phyloP scores from a whole-genome alignment of 768 basidiomycete species.

The Suillus americanus region DNA sequence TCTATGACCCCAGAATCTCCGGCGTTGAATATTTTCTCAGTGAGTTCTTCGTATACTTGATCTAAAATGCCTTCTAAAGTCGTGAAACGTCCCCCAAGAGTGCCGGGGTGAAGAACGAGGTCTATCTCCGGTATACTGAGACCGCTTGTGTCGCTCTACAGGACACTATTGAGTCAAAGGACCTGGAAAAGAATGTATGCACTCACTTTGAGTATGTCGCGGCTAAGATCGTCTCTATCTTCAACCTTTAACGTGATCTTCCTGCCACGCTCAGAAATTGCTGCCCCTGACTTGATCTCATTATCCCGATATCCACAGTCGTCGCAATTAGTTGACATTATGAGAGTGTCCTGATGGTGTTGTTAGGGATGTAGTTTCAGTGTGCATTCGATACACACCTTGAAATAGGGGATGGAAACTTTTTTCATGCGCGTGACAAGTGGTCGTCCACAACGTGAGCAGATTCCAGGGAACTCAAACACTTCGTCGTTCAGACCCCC shows the following conservation, averaged over 20 bases:
- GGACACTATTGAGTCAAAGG: not conserved
- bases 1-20: constrained; percentile 58
- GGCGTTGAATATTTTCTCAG: constrained; percentile 76
- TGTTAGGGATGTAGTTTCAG: not conserved
- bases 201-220: constrained; percentile 90
- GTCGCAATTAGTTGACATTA: constrained; percentile 99
- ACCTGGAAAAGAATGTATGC: not conserved
- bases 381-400: constrained; percentile 44
- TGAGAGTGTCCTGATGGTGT: constrained; percentile 75
- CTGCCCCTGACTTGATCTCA: constrained; percentile 93
- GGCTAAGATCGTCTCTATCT: constrained; percentile 86
- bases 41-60: constrained; percentile 94
- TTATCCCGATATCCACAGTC: constrained; percentile 95
- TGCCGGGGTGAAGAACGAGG: constrained; percentile 86
- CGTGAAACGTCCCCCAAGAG: constrained; percentile 95
- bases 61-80: constrained; percentile 94
- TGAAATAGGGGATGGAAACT: constrained; percentile 96
- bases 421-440: constrained; percentile 94
- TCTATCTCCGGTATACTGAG: constrained; percentile 87
- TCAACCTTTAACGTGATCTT: constrained; percentile 86
- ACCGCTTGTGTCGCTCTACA: constrained; percentile 44
- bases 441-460: constrained; percentile 83
- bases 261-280: constrained; percentile 86
- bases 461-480: constrained; percentile 81
- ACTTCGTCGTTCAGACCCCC: constrained; percentile 75